Base-by-base conservation (phyloP, 768 basidiomycete genomes). In the Tephrocybe rancida region DNA sequence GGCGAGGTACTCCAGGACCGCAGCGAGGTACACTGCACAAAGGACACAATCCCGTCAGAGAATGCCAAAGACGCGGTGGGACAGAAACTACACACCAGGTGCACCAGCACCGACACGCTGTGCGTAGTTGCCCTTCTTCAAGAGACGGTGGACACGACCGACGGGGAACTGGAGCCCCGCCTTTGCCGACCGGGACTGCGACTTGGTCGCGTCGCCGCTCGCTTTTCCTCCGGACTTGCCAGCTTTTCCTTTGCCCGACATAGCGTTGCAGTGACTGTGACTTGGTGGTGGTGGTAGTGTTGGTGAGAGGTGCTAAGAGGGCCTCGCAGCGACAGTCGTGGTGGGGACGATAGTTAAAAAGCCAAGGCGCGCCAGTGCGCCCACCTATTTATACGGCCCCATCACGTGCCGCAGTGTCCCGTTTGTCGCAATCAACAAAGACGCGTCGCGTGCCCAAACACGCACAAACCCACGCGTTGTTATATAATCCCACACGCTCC, bases 101-200 rank as follows among this genome's bases (percentile, higher is more conserved):
- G 92, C 90, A 75, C 92, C 91, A 51, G 91, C 89, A 73, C 92
- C 92, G 57, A 94, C 86, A 69, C 92, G 88, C 62, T 90, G 86
- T 45, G 88, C 87, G 59, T 92, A 93, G 78, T 93, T 92, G 49
- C 91, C 91, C 71, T 83, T 84, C 80, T 92, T 92, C 71, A 93
- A 70, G 38, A 92, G 83, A 83, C 90, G 86, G 75, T 91, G 92
- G 56, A 93, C 85, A 88, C 92, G 92, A 80, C 92, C 92, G 62
- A 94, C 91, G 49, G 92, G 92, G 78, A 94, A 90, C 68, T 89
- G 86, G 50, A 88, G 82, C 62, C 87, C 87, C 11, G 87, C 87
- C 65, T 87, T 88, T 49, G 86, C 78, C 21, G 87, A 88, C 48
- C 87, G 84, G 13, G 87, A 88, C 62, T 84, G 82, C 3, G 85